These are phyloP conservation scores for Rhodotorula paludigena DNA, from an alignment of 768 basidiomycete species.

Conservation along the genomic window DNA sequence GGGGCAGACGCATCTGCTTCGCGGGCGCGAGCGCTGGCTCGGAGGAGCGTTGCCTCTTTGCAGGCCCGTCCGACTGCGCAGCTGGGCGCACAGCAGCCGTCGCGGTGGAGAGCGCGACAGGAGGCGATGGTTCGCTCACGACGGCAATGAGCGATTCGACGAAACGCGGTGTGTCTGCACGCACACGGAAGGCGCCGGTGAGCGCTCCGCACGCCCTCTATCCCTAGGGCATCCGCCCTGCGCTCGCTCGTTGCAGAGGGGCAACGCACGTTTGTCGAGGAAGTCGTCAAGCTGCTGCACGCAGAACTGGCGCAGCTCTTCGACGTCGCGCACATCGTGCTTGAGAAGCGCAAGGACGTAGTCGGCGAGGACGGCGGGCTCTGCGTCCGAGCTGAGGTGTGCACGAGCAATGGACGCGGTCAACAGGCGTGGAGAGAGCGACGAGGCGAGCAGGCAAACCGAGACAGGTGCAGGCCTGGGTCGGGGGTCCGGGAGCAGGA, in stretches of 20 bases:
- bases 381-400: conserved; percentile 78
- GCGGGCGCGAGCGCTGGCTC: too few relatives aligned
- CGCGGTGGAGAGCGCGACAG: too few relatives aligned
- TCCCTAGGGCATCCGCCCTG: not conserved
- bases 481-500: not conserved
- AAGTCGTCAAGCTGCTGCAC: conserved; percentile 78
- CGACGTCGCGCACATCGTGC: conserved; percentile 69
- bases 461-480: conserved; percentile 22
- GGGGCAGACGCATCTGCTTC: too few relatives aligned
- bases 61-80: too few relatives aligned
- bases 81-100: too few relatives aligned
- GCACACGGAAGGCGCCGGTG: not conserved
- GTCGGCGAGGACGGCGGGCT: conserved; percentile 85
- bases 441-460: conserved; percentile 15
- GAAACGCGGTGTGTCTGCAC: conserved; percentile 64
- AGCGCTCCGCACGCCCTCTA: too few relatives aligned
- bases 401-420: conserved; percentile 8
- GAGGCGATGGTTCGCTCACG: too few relatives aligned
- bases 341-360: conserved; percentile 90
- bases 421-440: not conserved
- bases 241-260: not conserved
- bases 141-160: conserved; percentile 56
- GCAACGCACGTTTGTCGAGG: conserved; percentile 70
- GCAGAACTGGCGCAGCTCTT: conserved; percentile 75
- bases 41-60: too few relatives aligned